Evolutionary conservation across 208 protist genomes (phyloP).

Genomic region (Eutreptiella sp.): DNA sequence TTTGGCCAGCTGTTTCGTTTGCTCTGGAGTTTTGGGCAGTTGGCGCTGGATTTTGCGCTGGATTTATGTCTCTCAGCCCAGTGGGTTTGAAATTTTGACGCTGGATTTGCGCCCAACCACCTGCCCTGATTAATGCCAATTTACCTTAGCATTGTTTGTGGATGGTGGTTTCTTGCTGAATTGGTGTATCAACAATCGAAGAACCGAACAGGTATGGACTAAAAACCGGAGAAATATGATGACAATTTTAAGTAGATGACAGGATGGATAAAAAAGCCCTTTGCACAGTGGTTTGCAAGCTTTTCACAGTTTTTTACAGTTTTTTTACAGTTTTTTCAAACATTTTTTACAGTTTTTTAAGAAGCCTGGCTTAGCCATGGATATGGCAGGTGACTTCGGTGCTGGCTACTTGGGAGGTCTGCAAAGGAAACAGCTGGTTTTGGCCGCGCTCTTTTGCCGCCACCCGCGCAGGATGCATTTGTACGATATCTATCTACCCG

Average conservation of each 20-base stretch:
- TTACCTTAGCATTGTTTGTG: background rate
- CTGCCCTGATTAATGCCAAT: background rate
- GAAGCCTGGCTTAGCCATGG: conserved; percentile 40
- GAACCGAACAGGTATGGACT: background rate
- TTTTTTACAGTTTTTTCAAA: background rate
- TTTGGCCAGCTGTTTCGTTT: conserved; percentile 93
- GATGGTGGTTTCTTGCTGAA: conserved; percentile 6
- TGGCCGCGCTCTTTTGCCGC: no score
- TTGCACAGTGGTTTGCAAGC: conserved; percentile 1
- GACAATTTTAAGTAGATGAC: no score
- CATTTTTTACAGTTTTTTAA: conserved; percentile 20
- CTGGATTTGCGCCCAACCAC: background rate
- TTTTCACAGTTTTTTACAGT: conserved; percentile 20
- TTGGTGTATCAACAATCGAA: background rate
- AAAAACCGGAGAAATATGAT: no score
- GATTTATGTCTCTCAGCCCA: conserved; percentile 39
- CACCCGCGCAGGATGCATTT: no score
- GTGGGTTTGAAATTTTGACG: conserved; percentile 6
- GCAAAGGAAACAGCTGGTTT: no score
- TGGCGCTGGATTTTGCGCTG: conserved; percentile 48
- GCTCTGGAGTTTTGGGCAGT: conserved; percentile 79
- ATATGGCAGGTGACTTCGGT: background rate
- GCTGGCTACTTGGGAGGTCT: no score
- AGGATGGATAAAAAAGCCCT: conserved; percentile 11
- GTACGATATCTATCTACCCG: no score